Evolutionary conservation across 495 filamentous ascomycete species (phyloP), one percentile per base, ranked within the genome.

Genomic region (Cercophora newfieldiana): DNA sequence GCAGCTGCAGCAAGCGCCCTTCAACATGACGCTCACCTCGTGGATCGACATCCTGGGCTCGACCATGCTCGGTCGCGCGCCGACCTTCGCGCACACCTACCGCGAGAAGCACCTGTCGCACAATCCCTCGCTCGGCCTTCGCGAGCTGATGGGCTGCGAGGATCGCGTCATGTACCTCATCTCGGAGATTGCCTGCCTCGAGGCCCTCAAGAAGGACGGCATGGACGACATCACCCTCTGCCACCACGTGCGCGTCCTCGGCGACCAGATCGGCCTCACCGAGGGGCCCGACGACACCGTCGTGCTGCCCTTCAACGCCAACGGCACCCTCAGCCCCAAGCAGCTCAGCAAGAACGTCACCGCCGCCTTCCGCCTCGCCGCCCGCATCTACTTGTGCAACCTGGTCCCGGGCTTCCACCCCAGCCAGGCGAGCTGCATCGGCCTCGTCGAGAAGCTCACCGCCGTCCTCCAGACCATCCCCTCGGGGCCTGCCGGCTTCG

Each of bases 21-120:
- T 97, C 85, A 97, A 93, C 80, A 97, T 97, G 94, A 92, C 91
- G 0, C 80, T 99, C 60, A 90, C 94, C 2, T 82, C 94, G 25
- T 99, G 95, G 95, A 97, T 99, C 70, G 95, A 99, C 74, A 97
- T 99, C 67, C 85, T 98, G 22, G 95, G 95, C 19, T 87, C 94
- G 0, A 97, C 94, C 1, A 97, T 99, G 91, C 82, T 92, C 37
- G 93, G 93, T 19, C 85, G 87, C 31, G 89, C 92, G 0, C 95
- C 95, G 1, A 82, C 85, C 37, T 98, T 98, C 71, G 93, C 95
- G 8, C 90, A 97, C 75, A 90, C 89, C 14, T 99, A 99, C 74
- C 90, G 95, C 31, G 85, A 92, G 67, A 96, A 97, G 82, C 91
- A 97, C 73, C 84, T 96, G 14, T 88, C 84, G 63, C 80, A 85